These are phyloP conservation scores for Candida sp. DNA, from an alignment of 1,139 yeast species.

Conservation along the genomic window DNA sequence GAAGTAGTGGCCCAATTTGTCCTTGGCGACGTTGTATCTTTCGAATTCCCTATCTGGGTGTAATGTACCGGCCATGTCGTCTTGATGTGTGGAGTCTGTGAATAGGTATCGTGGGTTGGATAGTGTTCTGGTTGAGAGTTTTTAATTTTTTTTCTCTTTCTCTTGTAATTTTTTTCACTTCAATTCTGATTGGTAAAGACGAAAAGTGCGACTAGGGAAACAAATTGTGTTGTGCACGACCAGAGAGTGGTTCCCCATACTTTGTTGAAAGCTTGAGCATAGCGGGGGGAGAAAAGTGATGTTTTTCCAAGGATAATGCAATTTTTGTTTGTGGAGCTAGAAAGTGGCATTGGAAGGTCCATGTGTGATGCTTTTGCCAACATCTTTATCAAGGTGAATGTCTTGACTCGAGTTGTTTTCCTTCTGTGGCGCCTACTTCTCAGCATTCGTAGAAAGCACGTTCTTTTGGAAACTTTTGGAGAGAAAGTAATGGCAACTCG, in stretches of 20 bases:
- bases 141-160: not conserved
- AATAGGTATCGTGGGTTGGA: not conserved
- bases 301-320: not conserved
- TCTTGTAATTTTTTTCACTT: conserved; percentile 1
- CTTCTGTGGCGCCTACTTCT: no score
- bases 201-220: not conserved
- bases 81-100: not conserved
- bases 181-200: conserved; percentile 3
- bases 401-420: no score
- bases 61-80: conserved; percentile 48
- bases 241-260: not conserved
- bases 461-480: no score
- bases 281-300: no score
- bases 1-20: conserved; percentile 46
- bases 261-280: not conserved
- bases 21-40: conserved; percentile 48
- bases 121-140: not conserved
- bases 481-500: no score
- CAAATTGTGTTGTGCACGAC: not conserved
- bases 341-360: no score
- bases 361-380: no score
- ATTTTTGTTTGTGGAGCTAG: no score
- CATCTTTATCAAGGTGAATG: no score
- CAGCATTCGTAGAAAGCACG: no score
- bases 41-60: conserved; percentile 49